Evolutionary conservation across 2,329 filamentous ascomycete species (phyloP).

Genomic region (Catunica adiposa): DNA sequence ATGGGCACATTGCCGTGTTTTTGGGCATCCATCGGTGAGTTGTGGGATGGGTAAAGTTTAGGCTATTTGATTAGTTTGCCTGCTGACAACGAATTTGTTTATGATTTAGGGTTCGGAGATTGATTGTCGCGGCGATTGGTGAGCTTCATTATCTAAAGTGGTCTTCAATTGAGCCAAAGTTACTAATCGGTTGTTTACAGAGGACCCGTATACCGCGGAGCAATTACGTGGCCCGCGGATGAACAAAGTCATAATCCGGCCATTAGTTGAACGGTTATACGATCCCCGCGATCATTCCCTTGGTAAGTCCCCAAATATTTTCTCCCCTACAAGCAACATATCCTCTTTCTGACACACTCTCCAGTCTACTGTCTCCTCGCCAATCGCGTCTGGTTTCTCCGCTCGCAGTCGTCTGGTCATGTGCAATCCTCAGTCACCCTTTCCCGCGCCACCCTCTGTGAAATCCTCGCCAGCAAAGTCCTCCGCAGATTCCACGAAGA

Average conservation of each 20-base stretch:
- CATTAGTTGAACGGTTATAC: conserved; percentile 47
- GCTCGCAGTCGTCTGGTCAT: conserved; percentile 42
- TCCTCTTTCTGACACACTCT: conserved; percentile 4
- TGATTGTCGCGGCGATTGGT: conserved; percentile 16
- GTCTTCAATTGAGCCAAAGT: not conserved
- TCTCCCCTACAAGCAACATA: not conserved
- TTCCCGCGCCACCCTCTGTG: conserved; percentile 51
- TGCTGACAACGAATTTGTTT: not conserved
- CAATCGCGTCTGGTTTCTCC: conserved; percentile 52
- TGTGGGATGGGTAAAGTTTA: not conserved
- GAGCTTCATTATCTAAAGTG: not conserved
- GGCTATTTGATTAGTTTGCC: too few relatives aligned
- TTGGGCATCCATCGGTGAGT: conserved; percentile 15
- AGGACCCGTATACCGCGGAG: conserved; percentile 29
- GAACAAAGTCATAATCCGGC: conserved; percentile 45
- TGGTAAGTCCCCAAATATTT: conserved; percentile 28
- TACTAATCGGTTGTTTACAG: conserved; percentile 14
- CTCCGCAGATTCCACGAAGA: conserved; percentile 54
- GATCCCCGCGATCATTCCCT: conserved; percentile 44
- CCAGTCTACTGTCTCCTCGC: conserved; percentile 55
- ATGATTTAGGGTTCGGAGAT: conserved; percentile 13
- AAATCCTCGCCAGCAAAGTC: conserved; percentile 49
- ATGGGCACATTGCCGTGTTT: conserved; percentile 13
- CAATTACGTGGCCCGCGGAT: conserved; percentile 49
- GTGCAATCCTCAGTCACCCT: conserved; percentile 54